phyloP scores from a whole-genome alignment of 345 rosid genomes.

The Mangifera indica region DNA sequence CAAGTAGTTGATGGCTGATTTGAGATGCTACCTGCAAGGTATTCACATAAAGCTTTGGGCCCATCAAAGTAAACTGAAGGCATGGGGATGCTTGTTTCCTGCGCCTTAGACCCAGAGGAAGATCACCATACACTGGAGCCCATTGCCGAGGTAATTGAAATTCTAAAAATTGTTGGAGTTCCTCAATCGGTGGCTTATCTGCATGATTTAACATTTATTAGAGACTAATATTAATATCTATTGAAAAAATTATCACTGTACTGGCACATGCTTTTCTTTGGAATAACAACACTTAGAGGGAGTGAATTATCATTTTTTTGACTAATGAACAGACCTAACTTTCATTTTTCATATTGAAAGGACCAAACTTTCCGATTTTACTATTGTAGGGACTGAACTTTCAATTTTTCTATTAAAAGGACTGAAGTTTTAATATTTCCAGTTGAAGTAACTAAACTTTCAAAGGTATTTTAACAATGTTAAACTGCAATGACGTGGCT shows the following conservation, averaged over 20 bases:
- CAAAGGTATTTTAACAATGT: too few relatives aligned
- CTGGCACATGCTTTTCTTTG: neutral
- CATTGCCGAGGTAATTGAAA: conserved; percentile 95
- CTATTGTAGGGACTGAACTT: too few relatives aligned
- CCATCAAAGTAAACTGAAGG: conserved; percentile 82
- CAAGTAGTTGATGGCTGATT: conserved; percentile 1
- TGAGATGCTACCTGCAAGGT: conserved; percentile 51
- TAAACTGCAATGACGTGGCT: too few relatives aligned
- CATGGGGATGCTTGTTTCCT: conserved; percentile 66
- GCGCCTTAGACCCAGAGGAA: conserved; percentile 75
- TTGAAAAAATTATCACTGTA: neutral
- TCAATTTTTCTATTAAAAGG: too few relatives aligned
- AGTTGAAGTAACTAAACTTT: too few relatives aligned
- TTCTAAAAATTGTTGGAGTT: conserved; percentile 84
- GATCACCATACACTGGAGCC: conserved; percentile 94
- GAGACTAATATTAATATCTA: neutral
- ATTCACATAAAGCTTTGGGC: conserved; percentile 87
- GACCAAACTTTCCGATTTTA: too few relatives aligned
- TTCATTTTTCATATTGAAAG: too few relatives aligned
- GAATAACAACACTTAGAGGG: too few relatives aligned
- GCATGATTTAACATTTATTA: conserved; percentile 30
- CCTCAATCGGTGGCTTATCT: conserved; percentile 95
- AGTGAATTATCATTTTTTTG: too few relatives aligned
- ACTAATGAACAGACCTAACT: too few relatives aligned
- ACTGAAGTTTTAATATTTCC: too few relatives aligned